Conservation (phyloP, 257 asterid genomes). For the Ocimum tenuiflorum region DNA sequence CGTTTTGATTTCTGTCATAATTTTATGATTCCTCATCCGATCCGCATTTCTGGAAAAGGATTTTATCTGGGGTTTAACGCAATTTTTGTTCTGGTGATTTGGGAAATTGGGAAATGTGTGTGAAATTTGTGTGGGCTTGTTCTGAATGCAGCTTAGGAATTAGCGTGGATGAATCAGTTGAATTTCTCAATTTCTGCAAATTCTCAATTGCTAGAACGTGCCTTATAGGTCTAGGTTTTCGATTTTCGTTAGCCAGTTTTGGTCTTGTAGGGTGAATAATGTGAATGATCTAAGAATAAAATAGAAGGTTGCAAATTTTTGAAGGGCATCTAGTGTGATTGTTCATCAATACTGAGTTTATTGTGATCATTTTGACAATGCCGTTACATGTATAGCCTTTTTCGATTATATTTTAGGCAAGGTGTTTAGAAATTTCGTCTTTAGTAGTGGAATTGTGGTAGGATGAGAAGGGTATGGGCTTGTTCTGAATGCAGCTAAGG, state of each 20-base stretch:
- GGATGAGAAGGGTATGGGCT: neutral
- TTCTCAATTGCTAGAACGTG: neutral
- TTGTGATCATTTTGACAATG: neutral
- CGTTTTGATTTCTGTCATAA: neutral
- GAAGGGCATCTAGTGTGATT: neutral
- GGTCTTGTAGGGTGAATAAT: neutral
- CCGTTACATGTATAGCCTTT: neutral
- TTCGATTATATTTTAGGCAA: neutral
- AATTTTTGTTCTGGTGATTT: neutral
- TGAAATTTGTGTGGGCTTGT: neutral
- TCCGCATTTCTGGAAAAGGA: neutral
- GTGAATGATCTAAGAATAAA: neutral
- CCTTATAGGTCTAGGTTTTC: neutral
- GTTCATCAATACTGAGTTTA: neutral
- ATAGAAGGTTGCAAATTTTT: neutral
- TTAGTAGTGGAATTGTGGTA: neutral
- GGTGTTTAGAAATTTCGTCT: neutral
- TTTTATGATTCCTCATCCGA: neutral
- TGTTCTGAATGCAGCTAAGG: conserved; percentile 6
- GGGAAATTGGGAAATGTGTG: neutral
- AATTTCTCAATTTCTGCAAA: neutral
- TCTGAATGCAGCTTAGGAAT: conserved; percentile 3
- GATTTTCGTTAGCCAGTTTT: neutral
- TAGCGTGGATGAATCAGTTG: neutral
- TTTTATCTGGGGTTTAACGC: neutral